Base-by-base conservation (phyloP, 2,329 filamentous ascomycete species). In the Metarhizium rileyi region DNA sequence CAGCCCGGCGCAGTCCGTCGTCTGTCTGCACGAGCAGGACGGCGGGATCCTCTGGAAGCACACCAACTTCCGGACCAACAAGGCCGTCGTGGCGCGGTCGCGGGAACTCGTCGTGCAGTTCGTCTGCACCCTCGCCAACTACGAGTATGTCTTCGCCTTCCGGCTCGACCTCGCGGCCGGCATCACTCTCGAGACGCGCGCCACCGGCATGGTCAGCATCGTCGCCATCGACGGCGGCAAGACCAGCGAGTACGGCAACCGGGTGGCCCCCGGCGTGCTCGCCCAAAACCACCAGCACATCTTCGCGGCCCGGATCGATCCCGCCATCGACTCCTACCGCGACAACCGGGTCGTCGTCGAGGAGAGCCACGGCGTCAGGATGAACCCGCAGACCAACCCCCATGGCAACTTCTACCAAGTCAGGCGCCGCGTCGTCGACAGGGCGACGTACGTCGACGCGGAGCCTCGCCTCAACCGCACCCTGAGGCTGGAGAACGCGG, bases 271-370 rank as follows among this genome's bases (percentile, higher is more conserved):
- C 0, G 83, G 83, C 0, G 77, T 83, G 0, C 66, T 87, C 2
- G 84, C 83, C 0, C 80, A 81, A 52, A 81, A 85, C 61, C 83
- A 87, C 55, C 84, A 87, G 61, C 84, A 87, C 64, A 72, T 87
- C 41, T 86, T 87, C 60, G 75, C 71, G 23, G 65, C 81, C 40
- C 74, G 83, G 1, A 77, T 87, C 45, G 83, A 87, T 56, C 81
- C 83, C 0, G 77, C 77, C 8, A 73, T 85, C 36, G 81, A 84
- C 54, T 62, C 55, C 25, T 69, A 57, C 52, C 75, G 57, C 58
- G 62, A 69, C 2, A 83, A 81, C 53, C 74, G 72, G 0, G 63
- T 83, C 5, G 62, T 68, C 0, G 60, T 69, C 8, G 65, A 70
- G 33, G 69, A 73, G 57, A 68, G 61, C 38, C 60, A 63, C 3